Conservation (phyloP, 768 basidiomycete species). For the Hygrophoropsis aurantiaca region DNA sequence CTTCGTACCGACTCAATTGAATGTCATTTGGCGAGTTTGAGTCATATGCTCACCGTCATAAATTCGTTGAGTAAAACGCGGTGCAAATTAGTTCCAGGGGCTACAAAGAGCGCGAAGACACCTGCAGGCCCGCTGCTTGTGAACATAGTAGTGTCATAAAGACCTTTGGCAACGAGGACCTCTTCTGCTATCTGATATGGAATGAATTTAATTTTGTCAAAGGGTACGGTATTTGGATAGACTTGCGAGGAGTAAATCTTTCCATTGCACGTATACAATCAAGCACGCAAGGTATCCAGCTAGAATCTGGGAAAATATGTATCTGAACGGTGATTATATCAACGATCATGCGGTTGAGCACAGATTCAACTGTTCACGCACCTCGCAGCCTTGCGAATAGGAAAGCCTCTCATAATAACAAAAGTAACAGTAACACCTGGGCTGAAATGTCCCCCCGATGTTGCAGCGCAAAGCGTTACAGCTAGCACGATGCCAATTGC, state of each 20-base stretch:
- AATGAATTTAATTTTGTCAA: constrained; percentile 22
- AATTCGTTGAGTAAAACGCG: constrained; percentile 41
- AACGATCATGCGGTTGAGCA: background rate
- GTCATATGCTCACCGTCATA: constrained; percentile 27
- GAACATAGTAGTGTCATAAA: constrained; percentile 34
- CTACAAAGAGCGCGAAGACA: constrained; percentile 37
- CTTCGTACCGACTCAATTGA: constrained; percentile 20
- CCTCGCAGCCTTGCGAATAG: constrained; percentile 50
- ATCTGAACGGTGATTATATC: constrained; percentile 40
- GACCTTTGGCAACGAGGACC: constrained; percentile 24
- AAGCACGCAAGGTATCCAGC: constrained; percentile 66
- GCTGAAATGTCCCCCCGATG: constrained; percentile 66
- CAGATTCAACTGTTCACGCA: constrained; percentile 25
- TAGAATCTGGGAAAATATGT: constrained; percentile 63
- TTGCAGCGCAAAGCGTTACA: constrained; percentile 46
- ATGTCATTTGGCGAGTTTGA: background rate
- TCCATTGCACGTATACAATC: constrained; percentile 63
- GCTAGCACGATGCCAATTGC: constrained; percentile 61
- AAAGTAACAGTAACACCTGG: constrained; percentile 60
- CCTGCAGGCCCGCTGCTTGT: constrained; percentile 35
- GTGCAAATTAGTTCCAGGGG: constrained; percentile 29
- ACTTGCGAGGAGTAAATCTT: constrained; percentile 45
- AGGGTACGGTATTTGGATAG: constrained; percentile 19
- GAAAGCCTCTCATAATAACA: constrained; percentile 55
- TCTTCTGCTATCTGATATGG: constrained; percentile 15